Conservation (phyloP, 192 early-diverging fungal genomes). For the Mortierella alpina region DNA sequence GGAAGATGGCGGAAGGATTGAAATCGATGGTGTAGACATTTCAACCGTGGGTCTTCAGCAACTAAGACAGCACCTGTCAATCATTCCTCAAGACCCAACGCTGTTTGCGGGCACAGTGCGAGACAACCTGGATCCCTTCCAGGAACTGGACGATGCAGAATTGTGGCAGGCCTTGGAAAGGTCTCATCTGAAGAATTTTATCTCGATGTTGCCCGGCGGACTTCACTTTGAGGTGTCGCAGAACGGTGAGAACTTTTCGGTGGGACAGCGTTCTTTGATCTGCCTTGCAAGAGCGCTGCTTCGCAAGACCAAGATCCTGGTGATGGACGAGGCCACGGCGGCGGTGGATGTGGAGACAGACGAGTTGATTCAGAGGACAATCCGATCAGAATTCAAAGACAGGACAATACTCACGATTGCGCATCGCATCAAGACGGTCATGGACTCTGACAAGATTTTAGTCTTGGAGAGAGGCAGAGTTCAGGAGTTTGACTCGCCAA, state of each 20-base stretch:
- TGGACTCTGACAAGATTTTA: conserved; percentile 59
- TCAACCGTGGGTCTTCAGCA: conserved; percentile 74
- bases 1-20: conserved; percentile 72
- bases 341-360: conserved; percentile 63
- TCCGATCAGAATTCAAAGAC: conserved; percentile 56
- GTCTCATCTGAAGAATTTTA: conserved; percentile 69
- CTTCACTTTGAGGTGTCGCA: conserved; percentile 81
- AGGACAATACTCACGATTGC: conserved; percentile 72
- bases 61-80: conserved; percentile 77
- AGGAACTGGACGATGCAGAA: conserved; percentile 75
- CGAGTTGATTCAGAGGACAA: conserved; percentile 54
- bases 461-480: conserved; percentile 58
- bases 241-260: conserved; percentile 82
- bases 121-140: conserved; percentile 92
- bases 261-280: conserved; percentile 82
- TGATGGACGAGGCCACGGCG: conserved; percentile 91
- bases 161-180: conserved; percentile 81
- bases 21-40: conserved; percentile 85
- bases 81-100: conserved; percentile 86
- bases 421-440: conserved; percentile 61
- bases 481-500: conserved; percentile 49
- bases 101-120: conserved; percentile 66
- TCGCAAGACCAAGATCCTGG: conserved; percentile 73
- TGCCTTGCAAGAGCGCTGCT: conserved; percentile 82
- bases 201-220: conserved; percentile 45